Evolutionary conservation across 768 basidiomycete species (phyloP), one percentile per base, ranked within the genome.

Genomic region (Collybia mongolica): DNA sequence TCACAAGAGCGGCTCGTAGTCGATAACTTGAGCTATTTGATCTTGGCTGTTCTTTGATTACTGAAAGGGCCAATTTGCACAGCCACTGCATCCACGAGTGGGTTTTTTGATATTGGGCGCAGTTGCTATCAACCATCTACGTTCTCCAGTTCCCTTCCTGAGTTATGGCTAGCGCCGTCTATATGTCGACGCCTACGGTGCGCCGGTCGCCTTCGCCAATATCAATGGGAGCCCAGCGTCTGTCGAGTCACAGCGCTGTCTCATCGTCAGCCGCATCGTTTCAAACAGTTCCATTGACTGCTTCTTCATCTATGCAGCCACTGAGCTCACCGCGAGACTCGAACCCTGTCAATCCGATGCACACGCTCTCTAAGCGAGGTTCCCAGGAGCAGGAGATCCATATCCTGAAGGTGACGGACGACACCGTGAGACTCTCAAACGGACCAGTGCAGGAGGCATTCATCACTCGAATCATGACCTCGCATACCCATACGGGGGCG

Each of bases 361-460:
- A 45, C 49, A 39, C 40, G 12, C n/a, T 37, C 39, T 32, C 51
- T 18, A 44, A 44, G 20, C 44, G 35, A 18, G 44, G 19, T n/a
- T 55, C 73, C 14, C 76, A 80, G 56, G 79, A 82, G 53, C 76
- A 80, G 56, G 79, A 82, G 53, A 63, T 81, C 14, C 81, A 81
- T 55, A 71, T 83, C 45, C 64, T 83, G 48, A 78, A 77, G 59
- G 75, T 84, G 43, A 75, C 79, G 5, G 67, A 71, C 24, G 79
- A 84, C 59, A 60, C 61, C 11, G 70, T 80, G 49, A 62, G 72
- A 51, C 59, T 79, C 49, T 72, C 74, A 32, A 45, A 41, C 36
- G 43, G 49, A 15, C 35, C 49, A 22, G 44, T 44, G 17, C 48
- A 54, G 17, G 53, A 57, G 20, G 43, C 47, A n/a, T 57, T 49